Base-by-base conservation (phyloP, 768 basidiomycete species). In the Naganishia onofrii region DNA sequence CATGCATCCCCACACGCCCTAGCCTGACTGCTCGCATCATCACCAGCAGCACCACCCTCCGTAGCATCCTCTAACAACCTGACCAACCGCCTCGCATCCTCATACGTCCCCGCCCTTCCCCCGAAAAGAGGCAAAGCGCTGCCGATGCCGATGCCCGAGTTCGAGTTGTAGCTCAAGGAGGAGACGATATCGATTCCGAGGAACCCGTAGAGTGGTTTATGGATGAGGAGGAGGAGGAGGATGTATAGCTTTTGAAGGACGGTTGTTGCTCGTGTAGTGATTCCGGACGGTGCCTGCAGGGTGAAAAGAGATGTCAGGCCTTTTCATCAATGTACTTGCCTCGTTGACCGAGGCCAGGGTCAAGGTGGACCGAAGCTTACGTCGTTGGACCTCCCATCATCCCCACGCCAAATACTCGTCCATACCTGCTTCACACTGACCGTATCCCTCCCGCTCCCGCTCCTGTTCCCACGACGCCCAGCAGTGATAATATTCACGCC, bases 1-100 rank as follows among this genome's bases (percentile, higher is more conserved):
- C 69, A 75, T 26, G 70, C 72, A 1, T 55, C 70, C 10, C 46
- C 74, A 70, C 70, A 80, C 69, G 79, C 76, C 71, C n/a, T n/a
- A n/a, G n/a, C n/a, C n/a, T n/a, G n/a, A n/a, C n/a, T n/a, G n/a
- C n/a, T n/a, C n/a, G n/a, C n/a, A n/a, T n/a, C n/a, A n/a, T n/a
- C n/a, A n/a, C n/a, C n/a, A n/a, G 29, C 74, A 52, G 70, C 77
- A 8, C 46, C 73, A 63, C 54, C 76, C 74, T 53, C 74, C 67
- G 54, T 70, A 19, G 72, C 76, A 76, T 36, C 76, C 75, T 74
- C 60, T 12, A 77, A 23, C 28, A 76, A 53, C 21, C 28, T 36
- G 42, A 74, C 36, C 65, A 80, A 15, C 8, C 17, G 13, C 23
- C 17, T 31, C 15, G 38, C 60, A 34, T 63, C 42, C 12, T 13